Evolutionary conservation across 2,329 filamentous ascomycete genomes (phyloP), one percentile per base, ranked within the genome.

Genomic region (Penicillium sp.): DNA sequence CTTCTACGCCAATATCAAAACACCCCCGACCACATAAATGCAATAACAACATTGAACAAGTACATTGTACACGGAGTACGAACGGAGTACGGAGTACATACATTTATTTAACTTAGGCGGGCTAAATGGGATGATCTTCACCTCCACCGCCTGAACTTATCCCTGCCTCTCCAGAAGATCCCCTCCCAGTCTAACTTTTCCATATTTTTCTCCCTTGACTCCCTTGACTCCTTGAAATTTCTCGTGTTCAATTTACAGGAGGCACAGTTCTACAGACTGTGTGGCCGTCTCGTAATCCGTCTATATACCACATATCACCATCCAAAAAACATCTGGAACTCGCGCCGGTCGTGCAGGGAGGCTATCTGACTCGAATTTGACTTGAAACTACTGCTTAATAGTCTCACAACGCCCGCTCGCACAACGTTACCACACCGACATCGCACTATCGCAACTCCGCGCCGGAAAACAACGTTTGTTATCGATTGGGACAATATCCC

Each of bases 91-190:
- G 42, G 42, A 29, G 31, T 37, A 35, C 29, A 23, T 48, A n/a
- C 19, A 23, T 17, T 35, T 6, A 23, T 17, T 37, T 17, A 25
- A 37, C 8, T 33, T 43, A 2, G 38, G 38, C 31, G 31, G 31
- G 33, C 17, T 7, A 37, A 47, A 46, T 37, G 46, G 42, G 46
- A 53, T 62, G 61, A 67, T 64, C 56, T 62, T 58, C 62, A 48
- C 41, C 58, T 63, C 62, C 64, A 65, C 65, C 65, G 64, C 65
- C 64, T 60, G 59, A 57, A 49, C 45, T 64, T 51, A 62, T 65
- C 65, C 64, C 60, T 67, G 56, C 63, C 61, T 64, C 51, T 56
- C 43, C 52, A 58, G 31, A 59, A 60, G 38, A 54, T 60, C 56
- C 56, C 46, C 45, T 48, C 45, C 45, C 19, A 23, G 21, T 27